Conservation (phyloP, 2,329 filamentous ascomycete genomes). For the Rutstroemia sp. region DNA sequence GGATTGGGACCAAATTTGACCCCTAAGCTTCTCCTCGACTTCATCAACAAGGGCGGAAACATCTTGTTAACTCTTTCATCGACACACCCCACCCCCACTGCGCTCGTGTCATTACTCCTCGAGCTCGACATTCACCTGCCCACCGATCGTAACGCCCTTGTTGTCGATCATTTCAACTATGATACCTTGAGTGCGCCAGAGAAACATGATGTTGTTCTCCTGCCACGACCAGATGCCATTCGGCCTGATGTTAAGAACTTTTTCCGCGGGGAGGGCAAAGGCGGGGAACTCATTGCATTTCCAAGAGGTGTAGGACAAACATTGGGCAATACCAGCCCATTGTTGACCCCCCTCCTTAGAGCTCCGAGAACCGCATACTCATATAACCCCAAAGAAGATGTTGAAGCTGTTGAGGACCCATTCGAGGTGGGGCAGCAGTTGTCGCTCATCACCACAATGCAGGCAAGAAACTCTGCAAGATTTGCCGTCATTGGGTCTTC, state of each 20-base stretch:
- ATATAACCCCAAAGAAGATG: constrained; percentile 87
- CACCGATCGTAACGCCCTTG: constrained; percentile 71
- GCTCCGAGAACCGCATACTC: constrained; percentile 83
- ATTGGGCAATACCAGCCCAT: constrained; percentile 66
- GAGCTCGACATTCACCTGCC: constrained; percentile 90
- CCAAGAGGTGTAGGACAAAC: constrained; percentile 74
- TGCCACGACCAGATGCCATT: constrained; percentile 59
- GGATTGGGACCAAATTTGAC: constrained; percentile 84
- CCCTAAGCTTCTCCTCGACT: constrained; percentile 79
- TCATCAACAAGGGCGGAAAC: constrained; percentile 87
- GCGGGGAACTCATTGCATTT: constrained; percentile 61
- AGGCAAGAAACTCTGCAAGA: constrained; percentile 89
- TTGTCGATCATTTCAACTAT: constrained; percentile 95
- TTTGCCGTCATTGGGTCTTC: constrained; percentile 78
- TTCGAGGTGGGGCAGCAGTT: constrained; percentile 82
- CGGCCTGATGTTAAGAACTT: constrained; percentile 67
- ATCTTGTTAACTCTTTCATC: constrained; percentile 79
- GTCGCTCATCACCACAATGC: constrained; percentile 74
- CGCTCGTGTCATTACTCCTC: constrained; percentile 69
- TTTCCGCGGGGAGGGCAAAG: constrained; percentile 55
- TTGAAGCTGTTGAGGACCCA: constrained; percentile 65
- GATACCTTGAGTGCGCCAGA: constrained; percentile 70
- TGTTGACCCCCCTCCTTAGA: constrained; percentile 74
- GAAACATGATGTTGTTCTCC: constrained; percentile 79
- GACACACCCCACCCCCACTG: constrained; percentile 58